Conservation (phyloP, 108 stramenopile genomes). For the Chaetoceros tenuissimus region DNA sequence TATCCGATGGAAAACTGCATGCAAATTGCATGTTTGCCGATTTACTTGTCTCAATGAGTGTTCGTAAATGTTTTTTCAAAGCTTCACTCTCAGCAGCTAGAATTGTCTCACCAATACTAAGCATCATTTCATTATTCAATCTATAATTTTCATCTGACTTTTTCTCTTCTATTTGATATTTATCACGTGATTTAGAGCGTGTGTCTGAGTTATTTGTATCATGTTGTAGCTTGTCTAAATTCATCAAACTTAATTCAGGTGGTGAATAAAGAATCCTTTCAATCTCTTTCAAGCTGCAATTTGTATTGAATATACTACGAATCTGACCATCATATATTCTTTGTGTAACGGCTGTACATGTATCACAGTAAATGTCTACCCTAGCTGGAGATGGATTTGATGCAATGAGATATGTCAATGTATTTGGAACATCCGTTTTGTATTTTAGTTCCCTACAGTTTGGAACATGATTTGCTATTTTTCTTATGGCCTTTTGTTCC, state of each 20-base stretch:
- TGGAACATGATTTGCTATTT: background rate
- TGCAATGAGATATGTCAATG: background rate
- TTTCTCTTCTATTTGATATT: background rate
- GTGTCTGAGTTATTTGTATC: background rate
- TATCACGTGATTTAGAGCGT: background rate
- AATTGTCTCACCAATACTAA: background rate
- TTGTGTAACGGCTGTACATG: background rate
- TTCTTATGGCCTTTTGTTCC: no score
- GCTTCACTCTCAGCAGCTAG: background rate
- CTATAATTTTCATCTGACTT: background rate
- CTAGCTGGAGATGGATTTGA: background rate
- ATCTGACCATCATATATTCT: background rate
- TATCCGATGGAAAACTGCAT: background rate
- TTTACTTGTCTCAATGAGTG: background rate
- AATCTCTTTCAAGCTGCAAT: background rate
- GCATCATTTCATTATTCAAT: background rate
- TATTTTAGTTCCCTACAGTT: background rate
- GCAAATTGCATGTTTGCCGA: background rate
- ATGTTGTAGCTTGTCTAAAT: background rate
- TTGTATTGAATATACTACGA: background rate
- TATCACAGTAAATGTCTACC: background rate
- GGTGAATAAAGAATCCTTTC: background rate
- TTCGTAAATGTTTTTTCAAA: background rate
- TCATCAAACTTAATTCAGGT: background rate
- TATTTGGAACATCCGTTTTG: background rate